Evolutionary conservation across 257 asterid genomes (phyloP), one percentile per base, ranked within the genome.

Genomic region (Solanum rostratum): DNA sequence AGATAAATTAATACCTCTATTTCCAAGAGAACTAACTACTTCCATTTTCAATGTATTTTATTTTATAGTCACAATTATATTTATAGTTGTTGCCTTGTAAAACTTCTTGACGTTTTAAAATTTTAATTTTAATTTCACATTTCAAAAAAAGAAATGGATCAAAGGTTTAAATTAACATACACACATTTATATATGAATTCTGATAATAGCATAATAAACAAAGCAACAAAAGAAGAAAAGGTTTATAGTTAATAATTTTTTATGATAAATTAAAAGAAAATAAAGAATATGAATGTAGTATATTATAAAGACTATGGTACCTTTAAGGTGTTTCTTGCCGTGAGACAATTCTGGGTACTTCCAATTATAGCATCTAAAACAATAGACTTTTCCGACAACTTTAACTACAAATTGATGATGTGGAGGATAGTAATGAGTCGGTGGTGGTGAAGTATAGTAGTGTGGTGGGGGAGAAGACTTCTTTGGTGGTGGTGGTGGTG

Each of bases 311-410:
- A 52, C 43, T 83, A 22, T 6, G 18, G 5, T 91, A 93, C 98
- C 98, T 91, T 93, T 85, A 43, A 94, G 92, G 84, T 94, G 96
- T 79, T 92, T 94, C 89, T 90, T 92, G 87, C 87, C 63, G 27
- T 93, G 97, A 45, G 98, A 94, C 54, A 90, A 90, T 57, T 45
- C 39, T 0, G 93, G 98, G 81, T 91, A 65, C 16, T 84, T 83
- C 91, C 91, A 90, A 30, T 93, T 89, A 29, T 93, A 92, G 91
- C 98, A 94, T 84, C 81, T 88, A 87, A 87, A 89, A 66, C 95
- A 94, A 33, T 93, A 93, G 7, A 93, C 97, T 86, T 94, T 92
- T 74, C 98, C 97, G 0, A 89, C 86, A n/a, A 93, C 98, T 86
- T 92, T 92, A 4, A 94, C 93, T 2, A 94, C 90, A 3, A 87